These are phyloP conservation scores for Paradendryphiella salina DNA, from an alignment of 2,329 filamentous ascomycete genomes.

Conservation along the genomic window DNA sequence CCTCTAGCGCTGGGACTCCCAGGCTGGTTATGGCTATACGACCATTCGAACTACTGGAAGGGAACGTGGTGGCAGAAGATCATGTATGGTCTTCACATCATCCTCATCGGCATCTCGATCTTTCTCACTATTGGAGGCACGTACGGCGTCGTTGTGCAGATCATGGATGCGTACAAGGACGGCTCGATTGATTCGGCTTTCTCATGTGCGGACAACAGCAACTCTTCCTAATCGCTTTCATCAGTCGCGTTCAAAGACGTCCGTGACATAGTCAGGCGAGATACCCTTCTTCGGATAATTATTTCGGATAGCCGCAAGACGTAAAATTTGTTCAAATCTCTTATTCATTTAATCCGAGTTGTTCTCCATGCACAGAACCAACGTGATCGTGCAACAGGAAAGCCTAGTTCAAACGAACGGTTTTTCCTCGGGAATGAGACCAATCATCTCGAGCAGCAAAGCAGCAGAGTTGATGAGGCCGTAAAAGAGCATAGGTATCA, in stretches of 20 bases:
- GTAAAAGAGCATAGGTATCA: constrained; percentile 43
- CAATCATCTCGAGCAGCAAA: constrained; percentile 24
- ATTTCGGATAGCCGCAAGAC: too few species aligned
- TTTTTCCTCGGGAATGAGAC: constrained; percentile 28
- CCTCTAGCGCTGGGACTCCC: constrained; percentile 55
- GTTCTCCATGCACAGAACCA: too few species aligned
- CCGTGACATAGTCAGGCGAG: background rate
- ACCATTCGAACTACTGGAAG: constrained; percentile 50
- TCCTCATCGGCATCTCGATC: constrained; percentile 51
- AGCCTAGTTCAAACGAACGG: background rate
- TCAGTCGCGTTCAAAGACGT: background rate
- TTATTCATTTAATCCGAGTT: too few species aligned
- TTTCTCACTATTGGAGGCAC: constrained; percentile 56
- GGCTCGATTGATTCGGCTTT: constrained; percentile 50
- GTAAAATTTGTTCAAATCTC: too few species aligned
- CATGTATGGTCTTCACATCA: constrained; percentile 49
- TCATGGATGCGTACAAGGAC: constrained; percentile 56
- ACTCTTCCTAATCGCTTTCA: constrained; percentile 25
- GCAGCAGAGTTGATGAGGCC: constrained; percentile 33
- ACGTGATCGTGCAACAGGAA: too few species aligned
- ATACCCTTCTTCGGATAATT: constrained; percentile 10
- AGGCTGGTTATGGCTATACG: constrained; percentile 57
- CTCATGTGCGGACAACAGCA: constrained; percentile 39
- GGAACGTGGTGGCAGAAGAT: constrained; percentile 44
- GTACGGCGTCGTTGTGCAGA: constrained; percentile 56